These are phyloP conservation scores for Botrytis deweyae DNA, from an alignment of 2,329 filamentous ascomycete species.

Conservation along the genomic window DNA sequence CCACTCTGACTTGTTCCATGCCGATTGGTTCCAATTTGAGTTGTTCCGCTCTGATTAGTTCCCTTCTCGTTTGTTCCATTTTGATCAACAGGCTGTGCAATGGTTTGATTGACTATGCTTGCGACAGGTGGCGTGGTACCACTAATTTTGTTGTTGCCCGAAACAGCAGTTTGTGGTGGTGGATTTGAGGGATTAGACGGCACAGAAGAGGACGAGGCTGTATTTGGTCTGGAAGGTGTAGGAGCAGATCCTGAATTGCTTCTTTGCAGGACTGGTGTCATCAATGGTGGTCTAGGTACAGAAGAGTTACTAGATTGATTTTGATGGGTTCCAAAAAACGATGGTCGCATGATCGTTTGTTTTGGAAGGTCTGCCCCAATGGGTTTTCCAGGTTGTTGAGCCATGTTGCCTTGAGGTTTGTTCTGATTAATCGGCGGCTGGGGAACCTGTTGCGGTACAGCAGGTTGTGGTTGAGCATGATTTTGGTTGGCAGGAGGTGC, in stretches of 20 bases:
- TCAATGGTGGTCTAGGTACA: slow-evolving; percentile 38
- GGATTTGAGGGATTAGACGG: slow-evolving; percentile 14
- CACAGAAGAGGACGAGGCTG: slow-evolving; percentile 31
- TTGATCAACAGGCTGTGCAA: slow-evolving; percentile 12
- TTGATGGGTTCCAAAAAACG: slow-evolving; percentile 33
- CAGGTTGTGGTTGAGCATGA: slow-evolving; percentile 18
- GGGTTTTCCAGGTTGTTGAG: slow-evolving; percentile 26
- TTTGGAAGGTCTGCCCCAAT: slow-evolving; percentile 28
- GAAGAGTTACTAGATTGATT: slow-evolving; percentile 29
- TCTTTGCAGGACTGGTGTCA: slow-evolving; percentile 30
- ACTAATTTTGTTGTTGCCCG: neutral
- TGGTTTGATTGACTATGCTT: neutral
- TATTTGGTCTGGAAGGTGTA: slow-evolving; percentile 27
- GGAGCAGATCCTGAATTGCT: slow-evolving; percentile 32
- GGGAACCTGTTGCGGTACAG: slow-evolving; percentile 22
- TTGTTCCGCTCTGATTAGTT: neutral
- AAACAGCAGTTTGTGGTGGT: slow-evolving; percentile 20
- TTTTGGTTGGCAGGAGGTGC: neutral
- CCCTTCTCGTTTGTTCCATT: neutral
- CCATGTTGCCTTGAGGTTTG: slow-evolving; percentile 27
- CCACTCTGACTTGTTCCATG: neutral
- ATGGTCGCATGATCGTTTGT: slow-evolving; percentile 34
- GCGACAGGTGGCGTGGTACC: slow-evolving; percentile 1
- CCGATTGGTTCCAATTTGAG: neutral
- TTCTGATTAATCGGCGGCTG: slow-evolving; percentile 29